Conservation (phyloP, 2,329 filamentous ascomycete species). For the Septoria petroselini region DNA sequence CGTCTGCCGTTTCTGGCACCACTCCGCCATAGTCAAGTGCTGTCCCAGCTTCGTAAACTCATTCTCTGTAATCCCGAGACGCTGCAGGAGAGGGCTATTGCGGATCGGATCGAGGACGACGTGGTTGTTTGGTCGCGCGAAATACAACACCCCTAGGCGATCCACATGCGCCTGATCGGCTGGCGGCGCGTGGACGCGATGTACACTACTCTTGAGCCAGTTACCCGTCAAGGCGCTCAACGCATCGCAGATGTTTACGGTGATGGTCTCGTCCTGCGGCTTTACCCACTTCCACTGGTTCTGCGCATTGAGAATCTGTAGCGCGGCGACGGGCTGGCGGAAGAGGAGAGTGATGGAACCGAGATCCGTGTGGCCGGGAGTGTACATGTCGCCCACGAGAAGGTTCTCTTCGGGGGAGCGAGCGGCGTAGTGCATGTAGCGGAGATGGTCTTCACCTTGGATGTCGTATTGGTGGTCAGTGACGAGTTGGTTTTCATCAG, state of each 20-base stretch:
- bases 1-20: slow-evolving; percentile 40
- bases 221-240: slow-evolving; percentile 41
- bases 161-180: slow-evolving; percentile 50
- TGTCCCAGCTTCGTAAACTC: slow-evolving; percentile 35
- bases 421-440: slow-evolving; percentile 38
- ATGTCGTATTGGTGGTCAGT: slow-evolving; percentile 57
- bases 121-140: slow-evolving; percentile 46
- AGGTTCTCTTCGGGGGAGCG: slow-evolving; percentile 26
- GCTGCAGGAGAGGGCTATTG: slow-evolving; percentile 39
- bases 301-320: slow-evolving; percentile 39
- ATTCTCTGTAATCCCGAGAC: slow-evolving; percentile 35
- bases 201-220: slow-evolving; percentile 49
- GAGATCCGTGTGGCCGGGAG: slow-evolving; percentile 43
- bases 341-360: slow-evolving; percentile 44
- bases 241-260: slow-evolving; percentile 43
- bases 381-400: slow-evolving; percentile 24
- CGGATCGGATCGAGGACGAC: slow-evolving; percentile 41
- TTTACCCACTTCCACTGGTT: slow-evolving; percentile 43
- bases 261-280: slow-evolving; percentile 42
- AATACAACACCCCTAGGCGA: slow-evolving; percentile 52
- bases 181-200: slow-evolving; percentile 50
- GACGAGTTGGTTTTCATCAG: slow-evolving; percentile 56
- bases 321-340: slow-evolving; percentile 42
- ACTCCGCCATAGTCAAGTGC: slow-evolving; percentile 47
- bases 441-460: slow-evolving; percentile 58